A percentile compares a stretch with the other conserved stretches of the same genome.
phyloP scores from a whole-genome alignment of 2,329 filamentous ascomycete species.

The Diaporthe ampelina region DNA sequence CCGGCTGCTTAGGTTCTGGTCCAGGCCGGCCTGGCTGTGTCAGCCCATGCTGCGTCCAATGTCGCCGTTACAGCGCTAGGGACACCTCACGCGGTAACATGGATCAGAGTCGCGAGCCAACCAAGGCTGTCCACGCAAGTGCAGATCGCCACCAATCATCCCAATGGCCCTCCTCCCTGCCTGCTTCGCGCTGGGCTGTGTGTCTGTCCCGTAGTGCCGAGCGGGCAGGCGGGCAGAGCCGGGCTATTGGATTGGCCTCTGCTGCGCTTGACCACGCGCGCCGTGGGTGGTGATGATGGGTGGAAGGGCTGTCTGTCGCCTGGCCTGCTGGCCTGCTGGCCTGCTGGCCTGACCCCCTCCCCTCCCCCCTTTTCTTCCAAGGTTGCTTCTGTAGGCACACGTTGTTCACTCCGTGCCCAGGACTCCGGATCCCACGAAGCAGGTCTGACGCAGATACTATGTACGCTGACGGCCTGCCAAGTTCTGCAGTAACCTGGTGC shows the following conservation, averaged over 20 bases:
- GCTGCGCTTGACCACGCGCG: conserved; percentile 1
- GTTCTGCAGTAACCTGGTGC: conserved; percentile 18
- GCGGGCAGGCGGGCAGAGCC: conserved; percentile 14
- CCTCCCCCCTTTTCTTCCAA: neutral
- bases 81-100: conserved; percentile 30
- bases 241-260: conserved; percentile 32
- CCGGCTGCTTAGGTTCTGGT: conserved; percentile 19
- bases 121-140: conserved; percentile 40
- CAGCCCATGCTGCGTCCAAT: conserved; percentile 27
- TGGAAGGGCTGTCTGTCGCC: conserved; percentile 23
- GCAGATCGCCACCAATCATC: conserved; percentile 35
- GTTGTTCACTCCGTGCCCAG: conserved; percentile 20
- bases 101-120: conserved; percentile 36
- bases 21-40: conserved; percentile 34
- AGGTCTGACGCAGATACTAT: conserved; percentile 14
- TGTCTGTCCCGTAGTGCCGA: neutral
- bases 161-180: conserved; percentile 9
- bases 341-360: neutral
- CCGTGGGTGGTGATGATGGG: neutral
- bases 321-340: neutral
- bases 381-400: conserved; percentile 21
- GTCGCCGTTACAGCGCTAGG: conserved; percentile 39
- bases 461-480: conserved; percentile 31
- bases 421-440: conserved; percentile 27
- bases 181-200: conserved; percentile 16